Evolutionary conservation across 1,284 basidiomycete genomes (phyloP), one percentile per base, ranked within the genome.

Genomic region (Kwoniella shivajii): DNA sequence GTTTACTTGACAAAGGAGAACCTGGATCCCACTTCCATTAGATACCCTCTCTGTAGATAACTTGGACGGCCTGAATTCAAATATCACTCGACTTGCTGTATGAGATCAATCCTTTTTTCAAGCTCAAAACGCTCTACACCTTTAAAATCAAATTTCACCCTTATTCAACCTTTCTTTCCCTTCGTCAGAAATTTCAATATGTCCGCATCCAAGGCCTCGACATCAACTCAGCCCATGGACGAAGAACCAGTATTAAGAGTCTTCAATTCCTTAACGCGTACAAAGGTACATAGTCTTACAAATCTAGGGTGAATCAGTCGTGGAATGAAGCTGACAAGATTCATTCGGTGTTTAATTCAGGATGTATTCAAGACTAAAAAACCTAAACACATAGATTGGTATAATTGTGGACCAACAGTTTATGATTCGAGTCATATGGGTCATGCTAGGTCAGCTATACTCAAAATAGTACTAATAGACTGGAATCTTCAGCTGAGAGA

Each of bases 371-470:
- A 92, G 13, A 87, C 95, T 9, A 84, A 80, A 57, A 82, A 87
- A 62, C 90, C 89, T 0, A 85, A 86, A n/a, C 86, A 86, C 68
- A 88, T 99, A 18, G 96, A 96, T 71, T 99, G 96, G 96, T 98
- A 98, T 78, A 97, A 95, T 75, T 97, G 94, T 72, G 94, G 96
- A 6, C 96, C 96, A n/a, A 99, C 96, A 1, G 96, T 99, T 6
- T 99, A 99, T 76, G 96, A 99, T 82, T 86, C 92, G 13, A 90
- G 92, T 43, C 96, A 99, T 77, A 95, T 99, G 92, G 96, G 96
- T 4, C 96, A 99, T 81, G 96, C 96, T 6, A 86, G 93, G 93
- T 94, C 64, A 63, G 82, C 50, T 50, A 54, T 56, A 24, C 22
- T 20, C 24, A 24, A 20, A 20, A 26, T 27, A 13, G 3, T 24